A percentile compares a stretch with the other conserved stretches of the same genome.
Conservation (phyloP, 768 basidiomycete genomes). For the Hericium coralloides region DNA sequence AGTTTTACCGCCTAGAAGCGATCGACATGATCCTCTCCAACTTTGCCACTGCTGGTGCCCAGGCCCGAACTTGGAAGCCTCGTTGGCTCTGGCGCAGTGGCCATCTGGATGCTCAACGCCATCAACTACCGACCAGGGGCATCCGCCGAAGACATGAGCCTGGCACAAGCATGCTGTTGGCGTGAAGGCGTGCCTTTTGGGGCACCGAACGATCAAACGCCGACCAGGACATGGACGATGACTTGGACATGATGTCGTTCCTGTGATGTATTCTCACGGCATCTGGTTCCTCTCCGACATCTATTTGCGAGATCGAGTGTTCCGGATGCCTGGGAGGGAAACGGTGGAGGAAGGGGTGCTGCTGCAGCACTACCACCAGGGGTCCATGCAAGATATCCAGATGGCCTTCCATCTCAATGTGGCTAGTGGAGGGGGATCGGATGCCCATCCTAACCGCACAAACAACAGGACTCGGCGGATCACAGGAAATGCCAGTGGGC, state of each 20-base stretch:
- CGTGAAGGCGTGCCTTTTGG: no score
- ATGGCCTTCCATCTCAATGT: no score
- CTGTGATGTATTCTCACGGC: not conserved
- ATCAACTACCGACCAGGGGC: not conserved
- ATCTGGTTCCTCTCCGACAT: not conserved
- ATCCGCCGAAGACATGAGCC: not conserved
- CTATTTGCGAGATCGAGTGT: not conserved
- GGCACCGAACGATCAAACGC: no score
- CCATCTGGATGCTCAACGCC: not conserved
- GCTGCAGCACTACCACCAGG: no score
- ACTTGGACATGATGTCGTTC: not conserved
- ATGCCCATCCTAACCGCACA: no score
- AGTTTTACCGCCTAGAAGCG: not conserved
- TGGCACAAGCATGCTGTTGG: not conserved
- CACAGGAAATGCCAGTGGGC: no score
- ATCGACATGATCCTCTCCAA: not conserved
- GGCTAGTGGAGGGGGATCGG: no score
- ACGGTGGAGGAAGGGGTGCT: no score
- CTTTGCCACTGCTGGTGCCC: not conserved
- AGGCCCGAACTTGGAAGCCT: not conserved
- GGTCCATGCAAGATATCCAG: no score
- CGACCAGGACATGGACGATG: no score
- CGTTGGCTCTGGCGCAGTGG: not conserved
- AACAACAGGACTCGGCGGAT: no score
- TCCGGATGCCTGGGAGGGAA: not conserved